Evolutionary conservation across 306 rosid species (phyloP).

Genomic region (Trichosanthes cucumerina): DNA sequence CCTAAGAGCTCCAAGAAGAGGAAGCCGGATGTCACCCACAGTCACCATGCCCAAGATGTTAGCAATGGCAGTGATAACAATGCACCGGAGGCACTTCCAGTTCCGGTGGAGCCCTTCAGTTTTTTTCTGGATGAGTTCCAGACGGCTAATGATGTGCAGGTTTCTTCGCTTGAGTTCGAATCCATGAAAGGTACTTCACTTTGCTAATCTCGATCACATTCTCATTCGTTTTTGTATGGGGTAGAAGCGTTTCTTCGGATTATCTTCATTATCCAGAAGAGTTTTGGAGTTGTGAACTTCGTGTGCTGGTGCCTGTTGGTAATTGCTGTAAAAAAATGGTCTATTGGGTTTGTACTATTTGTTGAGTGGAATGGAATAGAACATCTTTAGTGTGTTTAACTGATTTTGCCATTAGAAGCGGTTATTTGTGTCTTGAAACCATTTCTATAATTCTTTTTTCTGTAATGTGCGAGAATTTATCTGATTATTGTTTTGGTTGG

Average conservation of each 20-base stretch:
- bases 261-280: too few relatives aligned
- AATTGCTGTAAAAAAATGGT: too few relatives aligned
- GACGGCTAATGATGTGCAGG: slow-evolving; percentile 40
- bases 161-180: slow-evolving; percentile 69
- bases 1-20: slow-evolving; percentile 1
- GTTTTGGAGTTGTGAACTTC: too few relatives aligned
- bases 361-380: background rate
- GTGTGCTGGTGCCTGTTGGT: too few relatives aligned
- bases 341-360: too few relatives aligned
- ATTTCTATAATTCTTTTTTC: background rate
- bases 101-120: slow-evolving; percentile 31
- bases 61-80: background rate
- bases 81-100: background rate
- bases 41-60: background rate
- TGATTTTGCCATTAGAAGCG: background rate
- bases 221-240: background rate
- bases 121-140: slow-evolving; percentile 48
- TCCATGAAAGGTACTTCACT: slow-evolving; percentile 37
- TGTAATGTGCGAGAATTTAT: background rate
- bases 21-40: background rate
- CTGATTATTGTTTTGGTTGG: background rate
- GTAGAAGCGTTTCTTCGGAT: too few relatives aligned
- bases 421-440: background rate
- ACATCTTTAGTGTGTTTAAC: background rate
- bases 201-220: background rate